These are phyloP conservation scores for Flaveria ramosissima DNA, from an alignment of 129 eudicot genomes.

Conservation along the genomic window DNA sequence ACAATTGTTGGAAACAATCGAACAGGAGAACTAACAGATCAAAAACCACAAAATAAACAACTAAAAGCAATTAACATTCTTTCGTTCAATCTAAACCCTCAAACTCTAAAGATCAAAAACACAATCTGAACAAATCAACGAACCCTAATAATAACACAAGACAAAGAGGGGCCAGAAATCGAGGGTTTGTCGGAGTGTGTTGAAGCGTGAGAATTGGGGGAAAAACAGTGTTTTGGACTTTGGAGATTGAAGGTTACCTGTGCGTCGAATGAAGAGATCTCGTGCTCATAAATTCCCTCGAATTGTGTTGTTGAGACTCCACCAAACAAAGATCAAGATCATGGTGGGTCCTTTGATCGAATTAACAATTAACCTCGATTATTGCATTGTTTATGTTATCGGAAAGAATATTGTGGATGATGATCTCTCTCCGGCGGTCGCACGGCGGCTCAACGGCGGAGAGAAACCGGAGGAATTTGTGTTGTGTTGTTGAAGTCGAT, in stretches of 20 bases:
- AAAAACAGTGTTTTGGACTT: conserved; percentile 16
- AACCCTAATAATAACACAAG: conserved; percentile 19
- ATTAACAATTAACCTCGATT: conserved; percentile 5
- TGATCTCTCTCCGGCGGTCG: conserved; percentile 23
- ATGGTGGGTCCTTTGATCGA: conserved; percentile 36
- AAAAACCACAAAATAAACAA: neutral
- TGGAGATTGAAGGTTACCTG: conserved; percentile 18
- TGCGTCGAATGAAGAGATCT: conserved; percentile 34
- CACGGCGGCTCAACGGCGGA: conserved; percentile 32
- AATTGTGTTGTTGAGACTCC: conserved; percentile 30
- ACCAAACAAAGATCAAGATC: conserved; percentile 28
- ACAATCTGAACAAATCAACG: conserved; percentile 7
- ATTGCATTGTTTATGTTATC: neutral
- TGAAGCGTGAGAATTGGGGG: neutral
- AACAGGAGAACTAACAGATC: conserved; percentile 21
- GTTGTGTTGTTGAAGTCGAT: neutral
- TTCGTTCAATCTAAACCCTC: neutral
- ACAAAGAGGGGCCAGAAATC: neutral
- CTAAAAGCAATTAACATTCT: neutral
- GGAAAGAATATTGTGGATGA: neutral
- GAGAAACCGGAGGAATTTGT: conserved; percentile 26
- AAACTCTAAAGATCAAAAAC: neutral
- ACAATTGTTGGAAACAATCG: conserved; percentile 15
- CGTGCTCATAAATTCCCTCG: conserved; percentile 38
- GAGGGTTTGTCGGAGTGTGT: conserved; percentile 21